Base-by-base conservation (phyloP, 352 stramenopile genomes). In the Globisporangium canariense region DNA sequence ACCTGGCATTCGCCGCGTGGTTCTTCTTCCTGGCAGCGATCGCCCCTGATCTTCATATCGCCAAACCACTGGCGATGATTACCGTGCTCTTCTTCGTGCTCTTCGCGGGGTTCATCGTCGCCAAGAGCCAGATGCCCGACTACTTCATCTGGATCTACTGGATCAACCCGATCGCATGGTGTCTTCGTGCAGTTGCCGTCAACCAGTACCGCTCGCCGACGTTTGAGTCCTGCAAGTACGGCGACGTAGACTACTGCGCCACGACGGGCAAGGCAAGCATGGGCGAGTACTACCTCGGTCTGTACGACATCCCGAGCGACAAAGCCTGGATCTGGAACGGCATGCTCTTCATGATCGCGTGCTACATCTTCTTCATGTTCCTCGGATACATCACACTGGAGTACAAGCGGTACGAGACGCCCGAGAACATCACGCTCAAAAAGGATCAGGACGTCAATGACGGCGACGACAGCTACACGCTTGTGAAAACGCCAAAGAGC, bases 141-240 rank as follows among this genome's bases (percentile, higher is more conserved):
- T 36, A 36, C 32, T 36, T 36, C 32, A 36, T 36, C 32, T 36
- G 32, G 32, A 36, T 36, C 32, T 76, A 77, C 38, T 83, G 75
- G 75, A 49, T 89, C 11, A 82, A 84, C 47, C 80, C 79, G 3
- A 56, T 88, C 9, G 41, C 64, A 3, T 88, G 77, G 78, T 60
- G 36, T 16, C 60, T 76, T n/a, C 72, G 75, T 4, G 59, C 62
- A 14, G 11, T 82, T 3, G 60, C 60, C 14, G 60, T 80, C 18
- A 76, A 69, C 3, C 65, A 81, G 45, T 81, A 74, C 59, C 66
- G 46, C 0, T 54, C 70, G 14, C 28, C 45, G 0, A 51, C 47
- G 5, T 74, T 80, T 11, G 65, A 78, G 16, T 60, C 55, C 1
- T 76, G 68, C 2, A 49, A 67, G 20, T 78, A 76, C 36, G 50